These are phyloP conservation scores for Clohesyomyces aquaticus DNA, from an alignment of 495 filamentous ascomycete species.

Conservation along the genomic window DNA sequence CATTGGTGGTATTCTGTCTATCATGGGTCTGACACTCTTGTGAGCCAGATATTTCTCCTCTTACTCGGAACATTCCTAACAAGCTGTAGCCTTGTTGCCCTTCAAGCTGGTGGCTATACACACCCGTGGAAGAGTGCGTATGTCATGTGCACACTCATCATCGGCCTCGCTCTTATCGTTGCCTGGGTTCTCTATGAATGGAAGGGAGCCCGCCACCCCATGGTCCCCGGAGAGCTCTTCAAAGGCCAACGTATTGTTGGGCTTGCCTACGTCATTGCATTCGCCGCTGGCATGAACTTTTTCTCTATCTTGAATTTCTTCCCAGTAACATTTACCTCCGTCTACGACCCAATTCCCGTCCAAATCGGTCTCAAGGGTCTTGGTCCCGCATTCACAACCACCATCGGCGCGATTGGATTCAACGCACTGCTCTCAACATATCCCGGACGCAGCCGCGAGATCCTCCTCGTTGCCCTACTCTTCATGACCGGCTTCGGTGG, in stretches of 20 bases:
- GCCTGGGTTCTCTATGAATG: constrained; percentile 70
- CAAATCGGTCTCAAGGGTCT: constrained; percentile 44
- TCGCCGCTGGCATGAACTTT: constrained; percentile 44
- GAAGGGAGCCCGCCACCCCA: constrained; percentile 72
- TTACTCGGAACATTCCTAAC: background rate
- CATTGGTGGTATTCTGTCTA: constrained; percentile 39
- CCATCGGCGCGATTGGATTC: constrained; percentile 35
- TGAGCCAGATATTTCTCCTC: constrained; percentile 13
- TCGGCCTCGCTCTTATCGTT: constrained; percentile 63
- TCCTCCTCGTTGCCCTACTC: constrained; percentile 36
- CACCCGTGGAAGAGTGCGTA: constrained; percentile 73
- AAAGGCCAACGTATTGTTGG: constrained; percentile 40
- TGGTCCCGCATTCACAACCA: constrained; percentile 36
- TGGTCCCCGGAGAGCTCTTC: constrained; percentile 70
- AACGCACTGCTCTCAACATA: constrained; percentile 39
- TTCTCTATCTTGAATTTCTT: constrained; percentile 44
- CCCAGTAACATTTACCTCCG: constrained; percentile 33
- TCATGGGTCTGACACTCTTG: constrained; percentile 41
- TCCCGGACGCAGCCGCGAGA: constrained; percentile 26
- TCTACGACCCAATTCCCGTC: constrained; percentile 42
- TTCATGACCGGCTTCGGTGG: constrained; percentile 39
- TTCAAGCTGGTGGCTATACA: constrained; percentile 57
- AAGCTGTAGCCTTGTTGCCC: constrained; percentile 36
- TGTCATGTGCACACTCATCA: constrained; percentile 77
- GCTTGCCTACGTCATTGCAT: constrained; percentile 40